Evolutionary conservation across 1,284 basidiomycete species (phyloP), one percentile per base, ranked within the genome.

Genomic region (Sparassis latifolia): DNA sequence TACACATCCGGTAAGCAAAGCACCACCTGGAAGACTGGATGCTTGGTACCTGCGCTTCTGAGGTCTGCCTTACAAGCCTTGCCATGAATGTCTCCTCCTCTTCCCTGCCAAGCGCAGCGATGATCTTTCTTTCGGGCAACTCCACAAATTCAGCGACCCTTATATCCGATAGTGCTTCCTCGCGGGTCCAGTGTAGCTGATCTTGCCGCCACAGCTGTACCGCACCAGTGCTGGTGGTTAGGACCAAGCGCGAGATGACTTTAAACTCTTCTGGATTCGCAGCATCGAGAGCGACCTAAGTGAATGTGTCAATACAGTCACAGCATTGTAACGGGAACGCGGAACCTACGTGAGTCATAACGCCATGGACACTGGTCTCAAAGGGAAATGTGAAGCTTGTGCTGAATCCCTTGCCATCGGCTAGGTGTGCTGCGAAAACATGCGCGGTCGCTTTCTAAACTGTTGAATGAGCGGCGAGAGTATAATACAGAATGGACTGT

Each of bases 121-220:
- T 71, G 5, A 79, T 66, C 58, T 77, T 74, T 49, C 68, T 70
- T 66, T 92, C 89, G 0, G 91, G 89, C 5, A 96, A 75, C 59
- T 93, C 88, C 39, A 96, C 78, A 52, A 92, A 81, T 50, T 83
- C 78, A 2, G 84, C 82, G 1, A 76, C 75, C 20, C 76, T 72
- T 45, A 91, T 76, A 28, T 82, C 74, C 0, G 89, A 73, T 9
- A 97, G 74, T 0, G 82, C 78, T 63, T 98, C 95, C 63, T 97
- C 93, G 40, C 92, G 75, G 0, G 78, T 79, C 93, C 92, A 97
- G 47, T 79, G 71, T 20, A 82, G 65, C 42, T 74, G 63, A 41
- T 83, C 75, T 33, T 81, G 76, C 44, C 83, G 73, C 80, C 89
- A 88, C 7, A 89, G 71, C 58, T 93, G 91, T 7, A 97, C 62